Evolutionary conservation across 176 grass and related monocot genomes (phyloP).

Genomic region (Puccinellia tenuiflora): DNA sequence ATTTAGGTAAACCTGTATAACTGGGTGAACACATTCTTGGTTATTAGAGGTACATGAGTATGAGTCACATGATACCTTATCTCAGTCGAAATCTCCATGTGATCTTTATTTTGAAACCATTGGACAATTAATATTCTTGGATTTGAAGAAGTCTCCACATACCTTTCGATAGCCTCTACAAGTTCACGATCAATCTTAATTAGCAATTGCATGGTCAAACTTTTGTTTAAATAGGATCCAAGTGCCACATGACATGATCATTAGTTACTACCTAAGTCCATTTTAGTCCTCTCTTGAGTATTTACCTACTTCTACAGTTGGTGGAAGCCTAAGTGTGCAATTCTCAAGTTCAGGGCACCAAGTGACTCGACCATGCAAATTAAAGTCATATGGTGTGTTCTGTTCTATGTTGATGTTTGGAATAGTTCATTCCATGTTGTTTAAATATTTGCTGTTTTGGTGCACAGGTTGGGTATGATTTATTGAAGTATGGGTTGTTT

Average conservation of each 20-base stretch:
- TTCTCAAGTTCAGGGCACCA: not conserved
- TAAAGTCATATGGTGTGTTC: not conserved
- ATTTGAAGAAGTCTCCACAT: not conserved
- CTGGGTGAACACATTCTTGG: not conserved
- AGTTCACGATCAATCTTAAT: not conserved
- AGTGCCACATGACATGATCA: not conserved
- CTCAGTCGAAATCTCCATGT: not conserved
- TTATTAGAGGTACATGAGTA: not conserved
- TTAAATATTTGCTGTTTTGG: slow-evolving; percentile 11
- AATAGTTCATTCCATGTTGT: not conserved
- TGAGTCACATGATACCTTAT: not conserved
- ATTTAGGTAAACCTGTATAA: not conserved
- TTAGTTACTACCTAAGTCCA: not conserved
- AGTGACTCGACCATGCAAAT: not conserved
- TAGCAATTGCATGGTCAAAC: not conserved
- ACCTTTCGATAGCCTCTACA: not conserved
- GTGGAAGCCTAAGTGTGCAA: not conserved
- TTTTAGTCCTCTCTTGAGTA: not conserved
- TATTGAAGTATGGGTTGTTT: slow-evolving; percentile 39
- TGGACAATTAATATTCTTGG: not conserved
- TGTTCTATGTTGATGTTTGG: not conserved
- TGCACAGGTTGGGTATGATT: slow-evolving; percentile 18
- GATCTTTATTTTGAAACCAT: not conserved
- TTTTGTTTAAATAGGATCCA: not conserved
- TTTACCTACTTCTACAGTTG: not conserved